Percentiles rank a stretch among this genome's conserved stretches.
Evolutionary conservation across 495 filamentous ascomycete genomes (phyloP).

Genomic region (Neurospora sp.): DNA sequence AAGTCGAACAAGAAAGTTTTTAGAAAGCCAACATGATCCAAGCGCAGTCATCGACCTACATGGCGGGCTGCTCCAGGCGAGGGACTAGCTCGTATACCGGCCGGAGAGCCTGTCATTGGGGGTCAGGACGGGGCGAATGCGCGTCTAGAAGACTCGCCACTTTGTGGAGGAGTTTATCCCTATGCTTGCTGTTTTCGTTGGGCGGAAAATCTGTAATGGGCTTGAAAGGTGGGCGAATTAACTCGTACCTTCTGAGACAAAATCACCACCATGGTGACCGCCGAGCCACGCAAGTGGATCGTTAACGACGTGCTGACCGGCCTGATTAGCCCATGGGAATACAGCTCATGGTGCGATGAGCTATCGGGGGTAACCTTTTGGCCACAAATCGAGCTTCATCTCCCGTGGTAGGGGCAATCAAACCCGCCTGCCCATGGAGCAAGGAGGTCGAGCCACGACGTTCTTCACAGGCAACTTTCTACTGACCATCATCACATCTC

Average conservation of each 20-base stretch:
- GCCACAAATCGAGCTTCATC: neutral
- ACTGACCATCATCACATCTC: neutral
- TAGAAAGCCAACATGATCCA: neutral
- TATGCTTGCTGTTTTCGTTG: neutral
- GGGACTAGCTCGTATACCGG: neutral
- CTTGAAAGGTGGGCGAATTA: neutral
- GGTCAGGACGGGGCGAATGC: neutral
- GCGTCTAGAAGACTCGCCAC: neutral
- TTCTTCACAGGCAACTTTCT: neutral
- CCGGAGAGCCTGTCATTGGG: neutral
- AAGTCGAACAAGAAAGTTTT: neutral
- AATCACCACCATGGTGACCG: neutral
- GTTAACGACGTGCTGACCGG: neutral
- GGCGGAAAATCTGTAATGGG: neutral
- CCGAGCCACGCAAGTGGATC: neutral
- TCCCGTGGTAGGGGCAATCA: neutral
- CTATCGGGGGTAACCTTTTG: neutral
- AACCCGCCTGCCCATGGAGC: neutral
- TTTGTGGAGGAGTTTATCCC: neutral
- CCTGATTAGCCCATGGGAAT: neutral
- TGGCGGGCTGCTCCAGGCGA: neutral
- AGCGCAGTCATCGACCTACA: neutral
- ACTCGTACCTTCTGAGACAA: neutral
- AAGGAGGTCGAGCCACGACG: neutral
- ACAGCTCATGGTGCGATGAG: neutral